Percentiles rank a stretch among this genome's conserved stretches.
Conservation (phyloP, 805 yeast species). For the Candida dendrica region DNA sequence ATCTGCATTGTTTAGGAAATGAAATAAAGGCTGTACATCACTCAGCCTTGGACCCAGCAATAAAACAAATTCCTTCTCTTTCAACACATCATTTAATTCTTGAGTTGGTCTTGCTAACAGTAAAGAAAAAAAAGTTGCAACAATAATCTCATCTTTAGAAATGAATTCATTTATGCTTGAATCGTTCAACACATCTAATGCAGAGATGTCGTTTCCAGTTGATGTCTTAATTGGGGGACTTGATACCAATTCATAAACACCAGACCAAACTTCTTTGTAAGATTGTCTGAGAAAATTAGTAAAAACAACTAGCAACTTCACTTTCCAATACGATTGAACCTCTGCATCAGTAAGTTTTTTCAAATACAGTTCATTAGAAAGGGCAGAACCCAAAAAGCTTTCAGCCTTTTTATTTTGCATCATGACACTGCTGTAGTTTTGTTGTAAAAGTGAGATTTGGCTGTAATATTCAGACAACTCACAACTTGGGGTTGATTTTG, state of each 20-base stretch:
- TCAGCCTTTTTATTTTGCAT: conserved; percentile 20
- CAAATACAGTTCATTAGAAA: conserved; percentile 16
- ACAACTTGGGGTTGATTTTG: conserved; percentile 13
- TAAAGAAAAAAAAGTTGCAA: conserved; percentile 14
- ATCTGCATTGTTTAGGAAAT: conserved; percentile 18
- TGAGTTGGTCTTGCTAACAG: conserved; percentile 10
- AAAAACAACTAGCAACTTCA: conserved; percentile 16
- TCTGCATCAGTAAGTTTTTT: conserved; percentile 18
- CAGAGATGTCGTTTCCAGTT: conserved; percentile 11
- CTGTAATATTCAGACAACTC: conserved; percentile 14
- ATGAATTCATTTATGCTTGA: conserved; percentile 14
- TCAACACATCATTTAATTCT: conserved; percentile 10
- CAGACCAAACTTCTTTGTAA: conserved; percentile 12
- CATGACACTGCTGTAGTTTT: conserved; percentile 4
- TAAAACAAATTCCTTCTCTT: conserved; percentile 10
- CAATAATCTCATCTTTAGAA: conserved; percentile 14
- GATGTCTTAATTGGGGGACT: conserved; percentile 12
- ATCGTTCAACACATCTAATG: conserved; percentile 11
- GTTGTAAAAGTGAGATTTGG: conserved; percentile 17
- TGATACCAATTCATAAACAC: conserved; percentile 7
- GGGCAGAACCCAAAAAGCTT: conserved; percentile 13
- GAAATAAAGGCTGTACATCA: conserved; percentile 16
- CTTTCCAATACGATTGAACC: conserved; percentile 19
- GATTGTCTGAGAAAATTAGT: conserved; percentile 17
- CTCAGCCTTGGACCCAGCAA: conserved; percentile 16